Evolutionary conservation across 257 asterid genomes (phyloP), one percentile per base, ranked within the genome.

Genomic region (Craterostigma plantagineum): DNA sequence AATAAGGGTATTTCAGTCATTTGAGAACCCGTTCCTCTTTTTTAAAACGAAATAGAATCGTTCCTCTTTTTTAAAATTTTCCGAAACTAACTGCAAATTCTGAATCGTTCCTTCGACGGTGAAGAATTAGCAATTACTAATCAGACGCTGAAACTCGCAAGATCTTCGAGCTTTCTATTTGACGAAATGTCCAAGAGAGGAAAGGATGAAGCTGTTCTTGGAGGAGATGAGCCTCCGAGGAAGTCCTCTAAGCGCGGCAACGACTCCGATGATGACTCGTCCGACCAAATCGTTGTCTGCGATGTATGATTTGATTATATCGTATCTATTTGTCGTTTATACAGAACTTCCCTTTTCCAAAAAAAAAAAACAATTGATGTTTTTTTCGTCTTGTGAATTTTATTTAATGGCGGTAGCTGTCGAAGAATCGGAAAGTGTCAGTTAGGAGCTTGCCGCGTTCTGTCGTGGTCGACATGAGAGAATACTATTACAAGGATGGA

Each of bases 401-500:
- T 16, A n/a, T n/a, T n/a, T 43, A n/a, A n/a, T n/a, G n/a, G n/a
- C n/a, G 30, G 14, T 14, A 43, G 48, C 48, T 85, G 45, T 81
- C 96, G 12, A 86, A 75, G 72, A 86, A 77, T 53, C 72, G 94
- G 14, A 77, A 65, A 54, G 96, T 86, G 17, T 58, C 79, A 9
- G 97, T 87, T 63, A 76, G 92, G 80, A 79, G 34, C 56, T 81
- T 92, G 92, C 71, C 68, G 35, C 93, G 95, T 54, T 76, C 65
- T 68, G 55, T 68, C 37, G 76, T 69, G 56, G 95, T 87, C 39
- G 97, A 82, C 56, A 82, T 87, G 16, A 70, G 93, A 49, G 97
- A 87, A 64, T 87, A 61, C 47, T 87, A 87, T 59, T 10, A 41
- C 35, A 81, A 81, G 64, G 97, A 82, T 14, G 95, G 97, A 45